These are phyloP conservation scores for Aspergillus tamarii DNA, from an alignment of 2,329 filamentous ascomycete species.

Conservation along the genomic window DNA sequence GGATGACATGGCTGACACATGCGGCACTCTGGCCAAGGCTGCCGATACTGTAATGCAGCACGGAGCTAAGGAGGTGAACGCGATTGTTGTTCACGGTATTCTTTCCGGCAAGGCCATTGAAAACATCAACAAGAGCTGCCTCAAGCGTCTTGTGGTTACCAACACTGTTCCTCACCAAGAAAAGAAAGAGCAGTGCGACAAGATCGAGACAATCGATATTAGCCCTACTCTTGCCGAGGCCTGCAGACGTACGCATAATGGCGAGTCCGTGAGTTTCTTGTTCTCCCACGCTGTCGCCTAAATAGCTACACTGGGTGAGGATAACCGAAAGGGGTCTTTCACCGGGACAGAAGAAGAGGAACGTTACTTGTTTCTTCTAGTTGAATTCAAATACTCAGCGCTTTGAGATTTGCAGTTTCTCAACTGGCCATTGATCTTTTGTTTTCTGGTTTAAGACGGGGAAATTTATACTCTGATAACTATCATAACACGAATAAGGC, in stretches of 20 bases:
- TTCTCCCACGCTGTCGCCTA: conserved; percentile 52
- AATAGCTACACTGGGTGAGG: not conserved
- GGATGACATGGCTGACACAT: conserved; percentile 97
- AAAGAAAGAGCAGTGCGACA: conserved; percentile 76
- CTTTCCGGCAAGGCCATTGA: conserved; percentile 86
- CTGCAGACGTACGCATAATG: conserved; percentile 54
- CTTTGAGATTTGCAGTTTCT: not conserved
- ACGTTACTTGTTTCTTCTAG: not conserved
- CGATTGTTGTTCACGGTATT: conserved; percentile 94
- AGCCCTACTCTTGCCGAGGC: conserved; percentile 69
- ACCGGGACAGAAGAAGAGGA: not conserved
- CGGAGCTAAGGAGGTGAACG: conserved; percentile 84
- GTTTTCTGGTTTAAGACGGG: conserved; percentile 21
- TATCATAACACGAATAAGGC: conserved; percentile 11
- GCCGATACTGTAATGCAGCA: conserved; percentile 86
- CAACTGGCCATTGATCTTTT: conserved; percentile 6
- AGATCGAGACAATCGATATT: conserved; percentile 89
- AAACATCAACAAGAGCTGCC: conserved; percentile 75
- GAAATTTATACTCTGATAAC: not conserved
- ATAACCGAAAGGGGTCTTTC: not conserved
- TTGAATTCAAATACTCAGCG: not conserved
- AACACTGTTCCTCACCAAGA: conserved; percentile 84
- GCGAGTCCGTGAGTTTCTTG: conserved; percentile 55
- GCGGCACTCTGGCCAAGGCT: conserved; percentile 84
- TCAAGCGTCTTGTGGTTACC: conserved; percentile 82